Evolutionary conservation across 2,329 filamentous ascomycete species (phyloP), one percentile per base, ranked within the genome.

Genomic region (Paraphaeosphaeria sporulosa): DNA sequence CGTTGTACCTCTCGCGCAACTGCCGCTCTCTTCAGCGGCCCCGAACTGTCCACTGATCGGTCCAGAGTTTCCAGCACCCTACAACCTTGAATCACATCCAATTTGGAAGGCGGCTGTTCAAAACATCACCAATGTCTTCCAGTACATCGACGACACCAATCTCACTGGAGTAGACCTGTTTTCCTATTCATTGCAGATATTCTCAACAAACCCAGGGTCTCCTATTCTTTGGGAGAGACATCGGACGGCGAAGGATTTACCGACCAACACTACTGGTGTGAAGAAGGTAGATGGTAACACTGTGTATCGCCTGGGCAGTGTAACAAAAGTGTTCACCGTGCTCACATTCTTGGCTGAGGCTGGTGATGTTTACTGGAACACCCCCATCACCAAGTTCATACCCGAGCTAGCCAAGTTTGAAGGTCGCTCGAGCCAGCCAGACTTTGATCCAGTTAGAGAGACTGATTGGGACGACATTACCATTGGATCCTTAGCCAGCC

Each of bases 321-420:
- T 84, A 12, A 80, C 80, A 10, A 84, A 85, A 66, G 66, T 82
- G 7, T 76, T 81, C 61, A 80, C 77, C 2, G 74, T 82, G 2
- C 81, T 79, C 55, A 75, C 75, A 6, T 80, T 79, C 61, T 71
- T 84, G 19, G 66, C 80, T 1, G 75, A 80, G 58, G 71, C 73
- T n/a, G 80, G 81, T 1, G 77, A 80, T 55, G 60, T 64, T 17
- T 66, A 73, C 34, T 82, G 78, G 68, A 75, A 78, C 42, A 72
- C 78, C 4, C 61, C 65, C 3, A 61, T 68, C 25, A 68, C 65
- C 13, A 63, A 65, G 25, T 68, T 60, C 19, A 42, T 68, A 9
- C 65, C 65, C 7, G 65, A 68, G 42, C 25, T 68, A 19, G 50
- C 53, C 7, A 61, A 57, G 13, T 63, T 47, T 21, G 34, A 55